Conservation (phyloP, 345 rosid species). For the Murraya paniculata region DNA sequence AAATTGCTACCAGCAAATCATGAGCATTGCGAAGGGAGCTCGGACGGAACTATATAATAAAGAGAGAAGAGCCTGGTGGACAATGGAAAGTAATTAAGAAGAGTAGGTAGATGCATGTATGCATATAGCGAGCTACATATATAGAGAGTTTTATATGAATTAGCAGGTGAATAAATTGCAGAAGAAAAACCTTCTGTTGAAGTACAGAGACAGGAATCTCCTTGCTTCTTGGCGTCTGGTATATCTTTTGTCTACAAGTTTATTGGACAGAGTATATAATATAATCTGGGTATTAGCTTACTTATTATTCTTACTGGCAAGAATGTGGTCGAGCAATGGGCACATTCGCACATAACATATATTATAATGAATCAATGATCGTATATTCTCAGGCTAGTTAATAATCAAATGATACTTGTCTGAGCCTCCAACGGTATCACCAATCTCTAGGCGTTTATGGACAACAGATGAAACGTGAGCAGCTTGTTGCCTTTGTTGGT, state of each 20-base stretch:
- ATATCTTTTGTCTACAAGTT: background rate
- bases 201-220: background rate
- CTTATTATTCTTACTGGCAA: background rate
- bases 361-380: background rate
- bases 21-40: background rate
- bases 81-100: background rate
- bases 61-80: background rate
- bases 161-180: background rate
- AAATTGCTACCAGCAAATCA: background rate
- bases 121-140: too few relatives aligned
- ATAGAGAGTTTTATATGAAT: too few relatives aligned
- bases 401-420: background rate
- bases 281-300: background rate
- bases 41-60: background rate
- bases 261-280: background rate
- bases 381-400: background rate
- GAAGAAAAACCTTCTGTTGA: background rate
- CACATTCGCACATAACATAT: background rate
- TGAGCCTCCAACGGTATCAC: constrained; percentile 11
- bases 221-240: background rate
- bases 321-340: background rate
- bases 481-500: background rate
- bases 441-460: constrained; percentile 22
- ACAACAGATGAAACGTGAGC: background rate
- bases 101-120: background rate